Conservation (phyloP, 352 stramenopile species). For the Globisporangium orthogonon region DNA sequence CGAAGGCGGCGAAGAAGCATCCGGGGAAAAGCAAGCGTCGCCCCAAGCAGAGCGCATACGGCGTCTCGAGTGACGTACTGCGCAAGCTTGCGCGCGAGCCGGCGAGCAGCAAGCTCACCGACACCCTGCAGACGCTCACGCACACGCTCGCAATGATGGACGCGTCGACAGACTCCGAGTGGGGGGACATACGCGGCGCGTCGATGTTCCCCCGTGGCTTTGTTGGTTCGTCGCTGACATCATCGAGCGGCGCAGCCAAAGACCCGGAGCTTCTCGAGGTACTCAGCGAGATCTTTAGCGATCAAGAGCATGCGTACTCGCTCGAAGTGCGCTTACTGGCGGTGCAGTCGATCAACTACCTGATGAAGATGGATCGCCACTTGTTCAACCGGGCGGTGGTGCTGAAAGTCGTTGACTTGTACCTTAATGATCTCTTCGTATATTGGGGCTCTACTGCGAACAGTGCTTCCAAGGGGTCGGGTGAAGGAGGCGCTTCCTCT, state of each 20-base stretch:
- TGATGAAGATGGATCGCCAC: slow-evolving; percentile 78
- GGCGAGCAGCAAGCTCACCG: slow-evolving; percentile 39
- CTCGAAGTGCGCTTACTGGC: slow-evolving; percentile 50
- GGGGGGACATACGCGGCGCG: slow-evolving; percentile 39
- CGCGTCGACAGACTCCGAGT: slow-evolving; percentile 67
- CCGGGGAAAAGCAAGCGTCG: slow-evolving; percentile 24
- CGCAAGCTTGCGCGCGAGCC: slow-evolving; percentile 46
- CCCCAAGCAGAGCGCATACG: slow-evolving; percentile 45
- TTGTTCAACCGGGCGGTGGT: slow-evolving; percentile 42
- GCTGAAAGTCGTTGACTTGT: slow-evolving; percentile 43
- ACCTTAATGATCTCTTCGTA: slow-evolving; percentile 36
- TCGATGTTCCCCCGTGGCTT: slow-evolving; percentile 59
- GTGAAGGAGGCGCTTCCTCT: not conserved
- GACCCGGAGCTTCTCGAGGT: slow-evolving; percentile 54
- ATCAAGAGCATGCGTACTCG: slow-evolving; percentile 26
- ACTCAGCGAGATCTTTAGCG: slow-evolving; percentile 43
- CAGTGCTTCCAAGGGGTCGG: not conserved
- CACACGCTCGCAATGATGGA: slow-evolving; percentile 85
- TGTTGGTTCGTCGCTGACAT: slow-evolving; percentile 15
- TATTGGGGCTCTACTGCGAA: slow-evolving; percentile 19
- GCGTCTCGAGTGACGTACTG: slow-evolving; percentile 58
- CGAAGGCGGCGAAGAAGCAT: slow-evolving; percentile 16
- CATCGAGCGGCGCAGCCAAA: slow-evolving; percentile 30
- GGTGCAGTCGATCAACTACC: slow-evolving; percentile 81
- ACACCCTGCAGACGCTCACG: slow-evolving; percentile 71